Base-by-base conservation (phyloP, 305 asterid genomes). In the Plantago rigida region DNA sequence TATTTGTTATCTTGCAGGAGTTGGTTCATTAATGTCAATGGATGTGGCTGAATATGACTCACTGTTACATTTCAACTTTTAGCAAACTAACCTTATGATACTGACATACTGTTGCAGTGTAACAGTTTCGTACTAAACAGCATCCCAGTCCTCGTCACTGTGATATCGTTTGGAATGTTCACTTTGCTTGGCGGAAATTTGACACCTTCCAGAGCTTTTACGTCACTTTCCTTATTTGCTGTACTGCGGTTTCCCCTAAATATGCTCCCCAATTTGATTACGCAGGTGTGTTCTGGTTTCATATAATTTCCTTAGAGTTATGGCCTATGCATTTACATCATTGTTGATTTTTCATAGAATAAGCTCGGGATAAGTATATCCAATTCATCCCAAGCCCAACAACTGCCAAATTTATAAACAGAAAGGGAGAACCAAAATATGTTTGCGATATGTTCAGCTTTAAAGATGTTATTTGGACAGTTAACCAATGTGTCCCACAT, bases 201-300 rank as follows among this genome's bases (percentile, higher is more conserved):
- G 82, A 87, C 97, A 60, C 96, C 97, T 58, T 76, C 97, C 68
- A 80, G 90, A 69, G 97, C 97, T 62, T 90, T 90, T 75, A 85
- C 97, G 31, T 85, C 96, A 57, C 90, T 90, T 77, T 84, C 97
- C 63, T 79, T 90, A 47, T 90, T 90, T 80, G 69, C 89, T 7
- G 82, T 90, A 66, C 81, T 90, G 67, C 77, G 91, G 29, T 64
- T 59, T 65, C 97, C 97, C 34, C 81, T 90, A 58, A 85, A 79
- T 77, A 83, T 85, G 94, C 94, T 90, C 59, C 97, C 97, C 48
- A 87, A 78, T 73, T 68, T 87, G 79, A 85, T 90, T 44, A 87
- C 97, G 62, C 97, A 90, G 97, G 97, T 90, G 71, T 63, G 75
- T 48, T 66, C 59, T 62, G 51, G 52, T 70, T 56, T 59, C 17